These are phyloP conservation scores for Albophoma yamanashiensis DNA, from an alignment of 2,329 filamentous ascomycete species.

Conservation along the genomic window DNA sequence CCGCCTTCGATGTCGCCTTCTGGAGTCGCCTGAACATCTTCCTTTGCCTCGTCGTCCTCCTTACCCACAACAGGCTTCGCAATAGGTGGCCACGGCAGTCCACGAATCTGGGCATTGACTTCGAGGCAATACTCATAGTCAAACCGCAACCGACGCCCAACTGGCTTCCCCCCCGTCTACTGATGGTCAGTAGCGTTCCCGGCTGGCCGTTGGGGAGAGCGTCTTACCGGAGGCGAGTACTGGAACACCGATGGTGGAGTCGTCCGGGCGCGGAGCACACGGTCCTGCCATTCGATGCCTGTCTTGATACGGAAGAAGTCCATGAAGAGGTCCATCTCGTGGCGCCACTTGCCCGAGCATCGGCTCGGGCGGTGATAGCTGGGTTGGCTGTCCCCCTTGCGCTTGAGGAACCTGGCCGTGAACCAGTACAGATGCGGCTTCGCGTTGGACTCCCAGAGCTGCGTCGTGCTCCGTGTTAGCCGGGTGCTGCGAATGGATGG, in stretches of 20 bases:
- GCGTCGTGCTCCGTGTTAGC: not conserved
- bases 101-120: slow-evolving; percentile 19
- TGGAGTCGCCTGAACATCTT: not conserved
- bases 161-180: slow-evolving; percentile 25
- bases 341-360: slow-evolving; percentile 25
- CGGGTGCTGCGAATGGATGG: not conserved
- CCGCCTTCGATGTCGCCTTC: not conserved
- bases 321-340: slow-evolving; percentile 40
- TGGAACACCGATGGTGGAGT: slow-evolving; percentile 24
- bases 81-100: slow-evolving; percentile 14
- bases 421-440: slow-evolving; percentile 51
- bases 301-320: slow-evolving; percentile 48
- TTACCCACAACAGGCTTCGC: not conserved
- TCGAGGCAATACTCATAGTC: slow-evolving; percentile 21
- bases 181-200: not conserved
- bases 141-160: slow-evolving; percentile 22
- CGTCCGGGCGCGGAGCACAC: slow-evolving; percentile 25
- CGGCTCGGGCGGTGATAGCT: slow-evolving; percentile 27
- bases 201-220: not conserved
- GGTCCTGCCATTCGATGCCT: slow-evolving; percentile 47
- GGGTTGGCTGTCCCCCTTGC: slow-evolving; percentile 23
- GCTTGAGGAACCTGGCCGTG: slow-evolving; percentile 38
- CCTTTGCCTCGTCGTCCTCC: not conserved
- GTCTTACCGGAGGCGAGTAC: slow-evolving; percentile 36
- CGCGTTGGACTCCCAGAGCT: slow-evolving; percentile 59